These are phyloP conservation scores for Licmophora abbreviata DNA, from an alignment of 108 stramenopile species.

Conservation along the genomic window DNA sequence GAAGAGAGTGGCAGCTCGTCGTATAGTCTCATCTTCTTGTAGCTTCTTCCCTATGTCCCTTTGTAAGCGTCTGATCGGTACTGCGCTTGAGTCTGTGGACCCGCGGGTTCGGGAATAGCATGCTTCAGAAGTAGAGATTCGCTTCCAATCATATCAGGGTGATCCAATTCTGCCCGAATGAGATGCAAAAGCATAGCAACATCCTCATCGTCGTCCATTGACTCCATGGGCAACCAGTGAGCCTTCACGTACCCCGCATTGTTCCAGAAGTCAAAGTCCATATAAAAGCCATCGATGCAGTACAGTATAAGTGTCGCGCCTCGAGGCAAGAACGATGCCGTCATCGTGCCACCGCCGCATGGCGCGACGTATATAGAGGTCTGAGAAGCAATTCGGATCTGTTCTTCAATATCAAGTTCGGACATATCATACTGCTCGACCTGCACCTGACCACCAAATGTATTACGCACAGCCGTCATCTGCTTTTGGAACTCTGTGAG, in stretches of 20 bases:
- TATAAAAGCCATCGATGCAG: too few species aligned
- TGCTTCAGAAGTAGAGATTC: too few species aligned
- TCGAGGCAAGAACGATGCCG: constrained; percentile 48
- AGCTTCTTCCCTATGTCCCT: too few species aligned
- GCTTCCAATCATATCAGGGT: too few species aligned
- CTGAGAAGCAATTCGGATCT: constrained; percentile 22
- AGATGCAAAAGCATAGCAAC: constrained; percentile 16
- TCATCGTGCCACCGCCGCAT: constrained; percentile 42
- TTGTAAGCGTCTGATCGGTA: too few species aligned
- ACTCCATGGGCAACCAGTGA: constrained; percentile 40
- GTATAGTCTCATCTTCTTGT: too few species aligned
- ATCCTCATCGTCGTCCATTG: constrained; percentile 13
- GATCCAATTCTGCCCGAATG: too few species aligned
- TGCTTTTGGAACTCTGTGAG: constrained; percentile 26
- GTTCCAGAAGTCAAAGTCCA: constrained; percentile 52
- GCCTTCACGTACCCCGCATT: constrained; percentile 27
- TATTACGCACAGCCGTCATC: constrained; percentile 10
- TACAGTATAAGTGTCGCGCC: constrained; percentile 31
- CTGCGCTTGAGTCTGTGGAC: too few species aligned
- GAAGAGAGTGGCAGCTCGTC: too few species aligned
- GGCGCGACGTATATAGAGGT: constrained; percentile 30
- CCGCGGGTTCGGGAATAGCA: too few species aligned
- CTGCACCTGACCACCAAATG: too few species aligned
- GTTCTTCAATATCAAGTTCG: constrained; percentile 23
- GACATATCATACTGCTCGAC: too few species aligned